phyloP scores from a whole-genome alignment of 2,329 filamentous ascomycete species.

The Trichoderma semiorbis region DNA sequence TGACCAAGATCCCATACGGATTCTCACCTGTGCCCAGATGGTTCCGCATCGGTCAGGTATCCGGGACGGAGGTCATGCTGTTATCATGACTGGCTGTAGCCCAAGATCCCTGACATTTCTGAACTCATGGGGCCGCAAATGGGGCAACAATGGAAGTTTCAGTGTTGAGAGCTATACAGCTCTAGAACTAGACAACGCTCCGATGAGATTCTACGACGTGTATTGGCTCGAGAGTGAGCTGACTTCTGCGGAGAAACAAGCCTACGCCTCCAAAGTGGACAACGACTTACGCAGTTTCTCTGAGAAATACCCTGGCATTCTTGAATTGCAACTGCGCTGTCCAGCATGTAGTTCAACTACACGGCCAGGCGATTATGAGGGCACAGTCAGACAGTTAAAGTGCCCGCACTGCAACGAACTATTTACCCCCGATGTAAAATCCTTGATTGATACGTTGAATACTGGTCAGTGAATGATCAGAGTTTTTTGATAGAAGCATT shows the following conservation, averaged over 20 bases:
- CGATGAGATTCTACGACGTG: too few relatives aligned
- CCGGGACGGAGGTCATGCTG: too few relatives aligned
- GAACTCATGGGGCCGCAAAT: too few relatives aligned
- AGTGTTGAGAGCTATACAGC: too few relatives aligned
- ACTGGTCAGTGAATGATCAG: neutral
- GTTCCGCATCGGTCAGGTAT: too few relatives aligned
- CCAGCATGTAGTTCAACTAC: neutral
- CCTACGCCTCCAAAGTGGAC: fast-evolving
- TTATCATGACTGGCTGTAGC: too few relatives aligned
- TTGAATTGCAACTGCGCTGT: neutral
- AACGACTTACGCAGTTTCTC: neutral
- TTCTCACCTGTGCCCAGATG: too few relatives aligned
- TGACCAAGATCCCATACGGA: too few relatives aligned
- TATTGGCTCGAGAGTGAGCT: fast-evolving
- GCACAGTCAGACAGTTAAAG: fast-evolving
- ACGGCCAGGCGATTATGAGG: neutral
- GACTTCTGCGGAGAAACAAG: neutral
- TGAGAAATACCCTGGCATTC: neutral
- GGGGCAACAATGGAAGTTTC: too few relatives aligned
- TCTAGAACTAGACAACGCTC: too few relatives aligned
- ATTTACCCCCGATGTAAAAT: neutral
- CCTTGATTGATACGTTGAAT: neutral
- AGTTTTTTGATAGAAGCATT: neutral
- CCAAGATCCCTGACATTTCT: too few relatives aligned
- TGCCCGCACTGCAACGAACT: neutral